These are phyloP conservation scores for Lichenothelia convexa DNA, from an alignment of 495 filamentous ascomycete species.

Conservation along the genomic window DNA sequence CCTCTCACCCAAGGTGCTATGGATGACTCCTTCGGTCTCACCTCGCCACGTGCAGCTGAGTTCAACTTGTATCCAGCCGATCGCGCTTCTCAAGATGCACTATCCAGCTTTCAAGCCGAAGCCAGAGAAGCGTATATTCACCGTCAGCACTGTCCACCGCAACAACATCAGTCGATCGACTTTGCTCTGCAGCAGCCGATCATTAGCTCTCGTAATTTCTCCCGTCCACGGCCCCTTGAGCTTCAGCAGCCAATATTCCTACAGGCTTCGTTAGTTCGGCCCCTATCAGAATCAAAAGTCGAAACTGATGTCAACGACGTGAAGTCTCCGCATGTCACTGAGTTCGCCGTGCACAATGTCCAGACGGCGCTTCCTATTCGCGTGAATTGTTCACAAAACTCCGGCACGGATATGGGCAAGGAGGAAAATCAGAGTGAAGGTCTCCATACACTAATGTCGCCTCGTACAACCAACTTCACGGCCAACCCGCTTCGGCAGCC, in stretches of 20 bases:
- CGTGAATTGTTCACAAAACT: neutral
- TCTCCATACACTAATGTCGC: slow-evolving; percentile 19
- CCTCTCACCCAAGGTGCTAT: slow-evolving; percentile 9
- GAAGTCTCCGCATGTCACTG: neutral
- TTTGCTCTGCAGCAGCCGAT: neutral
- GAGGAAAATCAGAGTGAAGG: neutral
- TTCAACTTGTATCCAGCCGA: slow-evolving; percentile 14
- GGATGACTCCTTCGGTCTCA: slow-evolving; percentile 13
- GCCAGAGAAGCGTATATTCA: neutral
- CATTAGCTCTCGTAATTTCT: neutral
- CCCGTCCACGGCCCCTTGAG: neutral
- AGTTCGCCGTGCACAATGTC: neutral
- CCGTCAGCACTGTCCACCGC: neutral
- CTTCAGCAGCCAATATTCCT: neutral
- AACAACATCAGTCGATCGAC: neutral
- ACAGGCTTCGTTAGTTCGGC: neutral
- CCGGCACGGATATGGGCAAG: neutral
- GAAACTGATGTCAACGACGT: neutral
- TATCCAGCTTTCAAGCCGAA: neutral
- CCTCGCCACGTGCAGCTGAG: slow-evolving; percentile 15
- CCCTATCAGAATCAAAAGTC: neutral
- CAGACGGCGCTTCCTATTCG: neutral
- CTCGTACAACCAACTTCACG: slow-evolving; percentile 24
- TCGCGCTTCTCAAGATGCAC: slow-evolving; percentile 6
- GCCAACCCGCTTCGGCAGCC: slow-evolving; percentile 19